A percentile compares a stretch with the other conserved stretches of the same genome.
Conservation (phyloP, 352 stramenopile genomes). For the Aphanomyces invadans region DNA sequence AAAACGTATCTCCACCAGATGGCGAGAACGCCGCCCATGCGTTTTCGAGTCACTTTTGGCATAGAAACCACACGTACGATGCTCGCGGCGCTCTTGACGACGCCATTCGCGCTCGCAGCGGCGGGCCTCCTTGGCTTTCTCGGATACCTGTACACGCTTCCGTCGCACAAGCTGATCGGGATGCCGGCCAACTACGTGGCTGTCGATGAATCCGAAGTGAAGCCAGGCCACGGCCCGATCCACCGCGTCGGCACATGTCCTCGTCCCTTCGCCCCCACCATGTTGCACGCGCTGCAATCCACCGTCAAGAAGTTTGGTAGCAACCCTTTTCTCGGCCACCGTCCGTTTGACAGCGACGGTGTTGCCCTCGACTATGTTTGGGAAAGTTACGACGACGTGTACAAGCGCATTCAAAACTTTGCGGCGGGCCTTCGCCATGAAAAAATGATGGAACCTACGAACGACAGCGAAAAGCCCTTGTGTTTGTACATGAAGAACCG, state of each 20-base stretch:
- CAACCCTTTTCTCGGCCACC: slow-evolving; percentile 12
- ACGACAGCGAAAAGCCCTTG: slow-evolving; percentile 57
- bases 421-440: slow-evolving; percentile 42
- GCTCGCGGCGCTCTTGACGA: not conserved
- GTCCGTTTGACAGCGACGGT: slow-evolving; percentile 25
- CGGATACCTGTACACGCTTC: not conserved
- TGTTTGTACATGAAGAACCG: slow-evolving; percentile 96
- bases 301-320: not conserved
- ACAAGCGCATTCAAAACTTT: slow-evolving; percentile 31
- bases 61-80: not conserved
- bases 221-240: slow-evolving; percentile 11
- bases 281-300: slow-evolving; percentile 3
- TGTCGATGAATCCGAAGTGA: not conserved
- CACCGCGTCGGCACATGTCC: slow-evolving; percentile 1
- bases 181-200: not conserved
- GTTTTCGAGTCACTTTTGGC: not conserved
- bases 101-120: not conserved
- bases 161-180: not conserved
- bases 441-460: slow-evolving; percentile 31
- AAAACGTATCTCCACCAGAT: not conserved
- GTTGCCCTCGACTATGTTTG: slow-evolving; percentile 38
- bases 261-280: not conserved
- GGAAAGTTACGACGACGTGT: slow-evolving; percentile 49
- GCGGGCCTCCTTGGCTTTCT: not conserved
- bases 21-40: not conserved